Evolutionary conservation across 805 yeast genomes (phyloP), one percentile per base, ranked within the genome.

Genomic region (Lipomyces sp.): DNA sequence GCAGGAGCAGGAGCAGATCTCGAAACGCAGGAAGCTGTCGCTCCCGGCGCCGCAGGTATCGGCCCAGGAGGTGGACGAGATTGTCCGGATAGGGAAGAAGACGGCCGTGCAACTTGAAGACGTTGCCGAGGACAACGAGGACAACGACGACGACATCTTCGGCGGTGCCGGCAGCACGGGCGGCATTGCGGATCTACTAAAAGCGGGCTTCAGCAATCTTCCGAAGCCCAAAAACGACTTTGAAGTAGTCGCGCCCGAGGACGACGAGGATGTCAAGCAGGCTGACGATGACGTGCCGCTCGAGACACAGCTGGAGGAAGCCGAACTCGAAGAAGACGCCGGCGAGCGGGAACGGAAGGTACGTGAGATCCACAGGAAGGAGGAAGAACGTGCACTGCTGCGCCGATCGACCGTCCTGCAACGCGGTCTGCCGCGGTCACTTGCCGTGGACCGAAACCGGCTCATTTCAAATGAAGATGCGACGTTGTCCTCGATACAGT

Each of bases 401-500:
- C 63, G 79, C 35, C 60, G 79, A 42, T 76, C 84, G 0, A 73
- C 68, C 50, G 81, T 70, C 1, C 64, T 78, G 1, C 79, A 76
- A 59, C 63, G 65, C 43, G 76, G 70, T 0, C 67, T 81, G 7
- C 68, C 71, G 45, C 57, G 61, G 39, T 65, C 68, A 6, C 13
- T 28, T 4, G 26, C 38, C 4, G 35, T 53, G 19, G 54, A 55
- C 33, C 33, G 33, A 16, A 46, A 36, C 11, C 22, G 39, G 13
- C 39, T 58, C 11, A 41, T 45, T n/a, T n/a, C 23, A 13, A 28
- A 39, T 14, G 49, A 35, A 31, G 29, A 35, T 8, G 50, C 31
- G 8, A 42, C 34, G 34, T 44, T 35, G 4, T 50, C 48, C 19
- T 45, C 58, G 6, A 58, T 58, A 5, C 18, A 32, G 4, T 49